Evolutionary conservation across 371 early-diverging fungal species (phyloP).

Genomic region (Batkoa obscura): DNA sequence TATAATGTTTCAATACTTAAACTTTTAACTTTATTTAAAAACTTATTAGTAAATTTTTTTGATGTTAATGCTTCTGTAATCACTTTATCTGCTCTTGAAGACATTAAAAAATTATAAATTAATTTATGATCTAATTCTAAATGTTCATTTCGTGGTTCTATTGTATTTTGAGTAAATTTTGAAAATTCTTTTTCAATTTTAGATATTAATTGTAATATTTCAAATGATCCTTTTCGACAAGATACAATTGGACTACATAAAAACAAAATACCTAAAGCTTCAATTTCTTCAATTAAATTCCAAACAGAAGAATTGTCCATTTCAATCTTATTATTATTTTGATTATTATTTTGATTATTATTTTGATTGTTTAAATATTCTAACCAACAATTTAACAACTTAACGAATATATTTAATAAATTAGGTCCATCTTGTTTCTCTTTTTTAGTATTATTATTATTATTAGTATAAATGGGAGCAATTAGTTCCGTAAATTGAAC

Average conservation of each 20-base stretch:
- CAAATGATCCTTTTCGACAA: conserved; percentile 33
- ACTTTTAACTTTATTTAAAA: conserved; percentile 25
- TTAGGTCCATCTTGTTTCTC: neutral
- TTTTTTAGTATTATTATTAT: neutral
- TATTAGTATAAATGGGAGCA: conserved; percentile 8
- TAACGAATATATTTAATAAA: neutral
- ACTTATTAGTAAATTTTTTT: conserved; percentile 19
- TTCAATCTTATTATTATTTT: conserved; percentile 4
- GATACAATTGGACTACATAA: conserved; percentile 36
- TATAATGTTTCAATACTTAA: too few species aligned
- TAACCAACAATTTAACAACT: neutral
- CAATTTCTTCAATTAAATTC: conserved; percentile 42
- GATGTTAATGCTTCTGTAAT: conserved; percentile 14
- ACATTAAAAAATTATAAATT: neutral
- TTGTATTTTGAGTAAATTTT: neutral
- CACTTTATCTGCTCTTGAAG: conserved; percentile 13
- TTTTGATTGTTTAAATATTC: conserved; percentile 4
- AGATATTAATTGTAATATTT: conserved; percentile 33
- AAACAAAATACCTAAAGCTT: conserved; percentile 52
- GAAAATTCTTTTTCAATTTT: conserved; percentile 19
- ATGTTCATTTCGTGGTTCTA: too few species aligned
- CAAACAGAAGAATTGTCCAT: conserved; percentile 20
- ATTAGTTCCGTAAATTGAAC: conserved; percentile 34
- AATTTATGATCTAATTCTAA: too few species aligned
- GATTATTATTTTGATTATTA: too few species aligned